Evolutionary conservation across 2,329 filamentous ascomycete species (phyloP), one percentile per base, ranked within the genome.

Genomic region (Cordyceps tenuipes): DNA sequence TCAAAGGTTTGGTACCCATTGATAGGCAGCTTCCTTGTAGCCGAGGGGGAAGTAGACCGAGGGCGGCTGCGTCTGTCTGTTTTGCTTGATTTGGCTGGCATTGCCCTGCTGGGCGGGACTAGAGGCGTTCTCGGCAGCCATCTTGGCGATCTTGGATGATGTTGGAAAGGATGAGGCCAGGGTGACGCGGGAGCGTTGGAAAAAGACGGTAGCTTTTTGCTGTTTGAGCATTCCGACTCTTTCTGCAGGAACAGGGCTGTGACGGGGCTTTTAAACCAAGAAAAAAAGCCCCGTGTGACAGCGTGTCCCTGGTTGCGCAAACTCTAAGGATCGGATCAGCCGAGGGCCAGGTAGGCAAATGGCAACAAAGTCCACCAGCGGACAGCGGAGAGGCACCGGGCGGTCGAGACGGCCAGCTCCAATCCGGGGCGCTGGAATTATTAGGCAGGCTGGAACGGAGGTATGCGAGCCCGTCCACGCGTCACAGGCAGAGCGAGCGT

Each of bases 21-120:
- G 93, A 66, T 83, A 87, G 64, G 91, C 90, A 17, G 90, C 93
- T 61, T 96, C 91, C 69, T 92, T 94, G 76, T 96, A 96, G 54
- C 91, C 87, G 23, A 97, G 76, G 2, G 94, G 92, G 66, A 99
- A 97, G 72, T 82, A 86, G 1, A 69, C 68, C 43, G 72, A 70
- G 1, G 67, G 61, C 1, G 68, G 67, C 31, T 67, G 69, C 49
- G 68, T 63, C 46, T 69, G 65, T 57, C 68, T 68, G 13, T 68
- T 67, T 41, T 68, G 68, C 26, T 66, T 64, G 34, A 64, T 61
- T 23, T 68, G 64, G 13, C 62, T 62, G 17, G 63, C n/a, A 43
- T 57, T 68, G 65, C 50, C 67, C 63, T 59, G 59, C 54, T 62
- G 63, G 41, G 59, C 63, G 29, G 59, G 64, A 47, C 67, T 64